Evolutionary conservation across 2,329 filamentous ascomycete genomes (phyloP).

Genomic region (Fusarium sp.): DNA sequence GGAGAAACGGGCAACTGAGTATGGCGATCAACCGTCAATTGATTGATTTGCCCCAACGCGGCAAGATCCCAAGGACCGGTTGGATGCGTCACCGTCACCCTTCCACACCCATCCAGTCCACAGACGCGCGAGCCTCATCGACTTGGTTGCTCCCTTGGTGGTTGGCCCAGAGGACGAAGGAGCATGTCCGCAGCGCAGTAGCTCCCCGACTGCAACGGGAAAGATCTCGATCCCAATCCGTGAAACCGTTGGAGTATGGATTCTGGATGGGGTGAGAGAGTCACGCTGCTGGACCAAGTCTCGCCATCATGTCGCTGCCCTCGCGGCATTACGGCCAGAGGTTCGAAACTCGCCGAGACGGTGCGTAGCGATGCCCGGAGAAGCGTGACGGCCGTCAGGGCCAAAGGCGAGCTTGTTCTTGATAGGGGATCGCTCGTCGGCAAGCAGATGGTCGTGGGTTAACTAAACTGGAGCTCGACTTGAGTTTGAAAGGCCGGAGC

Average conservation of each 20-base stretch:
- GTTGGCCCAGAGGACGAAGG: slow-evolving; percentile 5
- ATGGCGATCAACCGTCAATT: slow-evolving; percentile 35
- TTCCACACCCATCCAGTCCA: slow-evolving; percentile 9
- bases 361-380: slow-evolving; percentile 23
- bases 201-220: slow-evolving; percentile 25
- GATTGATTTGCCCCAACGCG: slow-evolving; percentile 29
- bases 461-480: slow-evolving; percentile 32
- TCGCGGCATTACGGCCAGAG: slow-evolving; percentile 4
- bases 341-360: slow-evolving; percentile 34
- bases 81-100: slow-evolving; percentile 30
- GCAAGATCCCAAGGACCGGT: slow-evolving; percentile 23
- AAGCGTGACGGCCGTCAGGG: slow-evolving; percentile 31
- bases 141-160: slow-evolving; percentile 8
- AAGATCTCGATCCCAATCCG: slow-evolving; percentile 46
- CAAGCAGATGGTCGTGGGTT: slow-evolving; percentile 32
- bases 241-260: slow-evolving; percentile 32
- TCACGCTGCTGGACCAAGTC: slow-evolving; percentile 24
- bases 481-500: slow-evolving; percentile 32
- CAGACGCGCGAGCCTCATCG: slow-evolving; percentile 10
- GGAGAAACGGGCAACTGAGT: slow-evolving; percentile 22
- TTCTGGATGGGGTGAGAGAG: slow-evolving; percentile 25
- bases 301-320: slow-evolving; percentile 20
- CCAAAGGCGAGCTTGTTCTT: slow-evolving; percentile 33
- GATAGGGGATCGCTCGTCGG: slow-evolving; percentile 36
- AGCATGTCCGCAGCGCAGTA: slow-evolving; percentile 26